Conservation (phyloP, 768 basidiomycete species). For the Pleurotus giganteus region DNA sequence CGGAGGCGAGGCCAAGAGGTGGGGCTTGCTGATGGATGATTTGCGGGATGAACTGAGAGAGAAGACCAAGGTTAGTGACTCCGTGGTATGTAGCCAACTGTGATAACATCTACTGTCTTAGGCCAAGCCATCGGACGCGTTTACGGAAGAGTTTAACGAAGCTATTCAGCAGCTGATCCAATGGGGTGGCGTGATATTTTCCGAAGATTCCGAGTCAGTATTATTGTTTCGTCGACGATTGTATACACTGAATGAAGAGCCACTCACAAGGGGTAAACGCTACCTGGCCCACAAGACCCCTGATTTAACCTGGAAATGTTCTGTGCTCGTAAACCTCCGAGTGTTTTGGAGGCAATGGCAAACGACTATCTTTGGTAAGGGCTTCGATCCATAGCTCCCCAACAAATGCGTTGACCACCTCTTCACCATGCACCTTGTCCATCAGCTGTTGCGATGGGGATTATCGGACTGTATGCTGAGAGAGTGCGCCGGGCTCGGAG, state of each 20-base stretch:
- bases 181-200: slow-evolving; percentile 71
- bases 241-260: slow-evolving; percentile 14
- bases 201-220: slow-evolving; percentile 63
- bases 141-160: slow-evolving; percentile 75
- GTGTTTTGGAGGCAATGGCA: slow-evolving; percentile 72
- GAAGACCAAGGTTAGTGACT: slow-evolving; percentile 49
- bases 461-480: slow-evolving; percentile 26
- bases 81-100: slow-evolving; percentile 4
- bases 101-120: slow-evolving; percentile 22
- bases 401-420: slow-evolving; percentile 7
- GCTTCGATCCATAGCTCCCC: slow-evolving; percentile 8
- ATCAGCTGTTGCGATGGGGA: slow-evolving; percentile 30
- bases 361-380: slow-evolving; percentile 57
- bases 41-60: slow-evolving; percentile 57
- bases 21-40: slow-evolving; percentile 65
- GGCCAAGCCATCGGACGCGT: slow-evolving; percentile 53
- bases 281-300: slow-evolving; percentile 76
- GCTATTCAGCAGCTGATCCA: slow-evolving; percentile 75
- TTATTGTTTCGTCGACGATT: slow-evolving; percentile 10
- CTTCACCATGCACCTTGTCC: slow-evolving; percentile 19
- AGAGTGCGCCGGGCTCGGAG: slow-evolving; percentile 48
- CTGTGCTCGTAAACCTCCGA: slow-evolving; percentile 61
- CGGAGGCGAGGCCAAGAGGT: slow-evolving; percentile 71
- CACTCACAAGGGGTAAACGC: slow-evolving; percentile 53
- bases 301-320: slow-evolving; percentile 65